phyloP scores from a whole-genome alignment of 352 stramenopile species.

The Phytopythium oedochilum region DNA sequence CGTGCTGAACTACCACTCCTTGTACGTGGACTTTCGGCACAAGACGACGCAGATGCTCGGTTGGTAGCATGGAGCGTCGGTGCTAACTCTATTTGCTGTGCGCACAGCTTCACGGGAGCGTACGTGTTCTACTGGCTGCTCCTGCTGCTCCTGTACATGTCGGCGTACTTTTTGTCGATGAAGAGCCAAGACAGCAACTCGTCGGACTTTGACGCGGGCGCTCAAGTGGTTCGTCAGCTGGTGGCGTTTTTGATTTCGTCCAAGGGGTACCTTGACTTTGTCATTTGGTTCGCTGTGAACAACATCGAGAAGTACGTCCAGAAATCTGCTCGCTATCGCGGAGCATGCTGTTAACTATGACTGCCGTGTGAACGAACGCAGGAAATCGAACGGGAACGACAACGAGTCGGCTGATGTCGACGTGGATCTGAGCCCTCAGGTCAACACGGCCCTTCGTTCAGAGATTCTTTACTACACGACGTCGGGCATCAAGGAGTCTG shows the following conservation, averaged over 20 bases:
- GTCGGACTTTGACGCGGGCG: constrained; percentile 40
- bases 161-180: constrained; percentile 83
- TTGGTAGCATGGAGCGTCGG: neutral
- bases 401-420: constrained; percentile 76
- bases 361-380: constrained; percentile 5
- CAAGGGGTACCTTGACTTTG: constrained; percentile 84
- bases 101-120: constrained; percentile 68
- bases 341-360: neutral
- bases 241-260: constrained; percentile 81
- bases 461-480: constrained; percentile 91
- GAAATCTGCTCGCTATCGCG: no score
- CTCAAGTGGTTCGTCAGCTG: constrained; percentile 76
- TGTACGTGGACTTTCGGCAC: constrained; percentile 31
- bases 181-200: constrained; percentile 50
- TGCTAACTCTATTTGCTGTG: constrained; percentile 5
- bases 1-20: constrained; percentile 87
- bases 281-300: constrained; percentile 90
- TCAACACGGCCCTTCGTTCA: constrained; percentile 83
- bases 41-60: neutral
- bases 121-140: constrained; percentile 90
- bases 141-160: constrained; percentile 86
- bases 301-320: constrained; percentile 64
- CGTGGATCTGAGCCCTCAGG: constrained; percentile 81
- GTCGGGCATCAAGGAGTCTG: constrained; percentile 84
- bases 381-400: constrained; percentile 33